Conservation (phyloP, 345 rosid genomes). For the Gynandropsis gynandra region DNA sequence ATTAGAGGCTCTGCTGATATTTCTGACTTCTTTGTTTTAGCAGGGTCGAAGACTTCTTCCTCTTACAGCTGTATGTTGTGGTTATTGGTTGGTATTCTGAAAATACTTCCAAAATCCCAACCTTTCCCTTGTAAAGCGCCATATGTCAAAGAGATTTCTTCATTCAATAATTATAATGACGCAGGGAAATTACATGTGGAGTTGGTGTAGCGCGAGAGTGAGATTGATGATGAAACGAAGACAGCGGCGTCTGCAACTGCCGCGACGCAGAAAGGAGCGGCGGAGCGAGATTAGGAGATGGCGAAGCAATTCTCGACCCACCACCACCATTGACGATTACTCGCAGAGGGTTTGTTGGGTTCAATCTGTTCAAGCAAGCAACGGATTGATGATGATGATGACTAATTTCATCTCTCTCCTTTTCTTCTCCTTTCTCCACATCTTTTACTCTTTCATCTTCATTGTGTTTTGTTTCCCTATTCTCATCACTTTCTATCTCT, state of each 20-base stretch:
- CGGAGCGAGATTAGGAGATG: conserved; percentile 37
- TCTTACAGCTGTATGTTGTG: too few species aligned
- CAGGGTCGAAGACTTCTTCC: too few species aligned
- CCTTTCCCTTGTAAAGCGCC: conserved; percentile 5
- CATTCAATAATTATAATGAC: neutral
- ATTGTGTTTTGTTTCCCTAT: conserved; percentile 12
- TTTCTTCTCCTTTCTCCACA: conserved; percentile 42
- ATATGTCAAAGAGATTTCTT: neutral
- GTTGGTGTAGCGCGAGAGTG: conserved; percentile 81
- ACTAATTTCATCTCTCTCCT: conserved; percentile 23
- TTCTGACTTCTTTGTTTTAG: too few species aligned
- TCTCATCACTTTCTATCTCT: conserved; percentile 15
- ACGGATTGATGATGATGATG: conserved; percentile 20
- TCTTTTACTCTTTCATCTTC: conserved; percentile 26
- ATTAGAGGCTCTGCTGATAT: too few species aligned
- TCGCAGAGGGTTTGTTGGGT: conserved; percentile 80
- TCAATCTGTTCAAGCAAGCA: conserved; percentile 60
- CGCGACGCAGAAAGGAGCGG: conserved; percentile 24
- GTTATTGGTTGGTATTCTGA: too few species aligned
- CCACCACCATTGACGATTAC: conserved; percentile 38
- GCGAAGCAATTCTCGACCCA: conserved; percentile 42
- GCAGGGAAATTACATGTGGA: conserved; percentile 50
- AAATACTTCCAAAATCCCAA: neutral
- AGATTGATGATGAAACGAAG: conserved; percentile 36
- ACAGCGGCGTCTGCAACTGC: conserved; percentile 16